Conservation (phyloP, 495 filamentous ascomycete genomes). For the Hyaloscypha bicolor region DNA sequence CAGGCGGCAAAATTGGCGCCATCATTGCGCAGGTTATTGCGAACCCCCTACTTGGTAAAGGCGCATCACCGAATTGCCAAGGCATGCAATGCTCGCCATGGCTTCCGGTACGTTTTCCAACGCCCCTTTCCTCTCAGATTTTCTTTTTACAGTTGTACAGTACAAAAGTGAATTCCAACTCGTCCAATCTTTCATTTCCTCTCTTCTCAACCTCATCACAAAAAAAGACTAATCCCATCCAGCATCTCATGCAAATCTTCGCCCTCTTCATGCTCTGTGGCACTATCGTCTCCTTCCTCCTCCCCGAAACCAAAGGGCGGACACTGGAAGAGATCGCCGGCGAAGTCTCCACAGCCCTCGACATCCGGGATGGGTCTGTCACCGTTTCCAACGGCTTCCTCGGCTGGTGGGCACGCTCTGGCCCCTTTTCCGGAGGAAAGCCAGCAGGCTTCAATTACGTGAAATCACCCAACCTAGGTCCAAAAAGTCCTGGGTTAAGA, state of each 20-base stretch:
- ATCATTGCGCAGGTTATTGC: constrained; percentile 61
- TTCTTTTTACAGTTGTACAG: background rate
- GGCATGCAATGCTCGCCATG: constrained; percentile 27
- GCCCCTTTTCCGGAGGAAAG: constrained; percentile 24
- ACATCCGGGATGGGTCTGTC: background rate
- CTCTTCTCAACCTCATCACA: too few species aligned
- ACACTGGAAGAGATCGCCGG: constrained; percentile 63
- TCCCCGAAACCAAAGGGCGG: constrained; percentile 63
- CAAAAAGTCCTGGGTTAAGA: constrained; percentile 22
- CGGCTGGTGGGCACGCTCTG: constrained; percentile 18
- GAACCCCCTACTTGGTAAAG: constrained; percentile 49
- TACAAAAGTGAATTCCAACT: too few species aligned
- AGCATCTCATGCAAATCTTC: constrained; percentile 33
- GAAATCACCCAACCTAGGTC: constrained; percentile 14
- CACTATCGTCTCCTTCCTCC: constrained; percentile 48
- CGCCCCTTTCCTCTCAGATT: background rate
- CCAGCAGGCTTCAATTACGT: constrained; percentile 24
- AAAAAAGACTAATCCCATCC: background rate
- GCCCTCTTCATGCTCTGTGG: constrained; percentile 33
- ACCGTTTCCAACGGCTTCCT: background rate
- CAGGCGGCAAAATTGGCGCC: constrained; percentile 79
- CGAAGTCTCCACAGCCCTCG: constrained; percentile 34
- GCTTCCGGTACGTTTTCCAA: constrained; percentile 19
- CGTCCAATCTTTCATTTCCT: too few species aligned
- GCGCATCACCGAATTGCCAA: constrained; percentile 31